A percentile compares a stretch with the other conserved stretches of the same genome.
These are phyloP conservation scores for Populus pruinosa DNA, from an alignment of 345 rosid species.

Conservation along the genomic window DNA sequence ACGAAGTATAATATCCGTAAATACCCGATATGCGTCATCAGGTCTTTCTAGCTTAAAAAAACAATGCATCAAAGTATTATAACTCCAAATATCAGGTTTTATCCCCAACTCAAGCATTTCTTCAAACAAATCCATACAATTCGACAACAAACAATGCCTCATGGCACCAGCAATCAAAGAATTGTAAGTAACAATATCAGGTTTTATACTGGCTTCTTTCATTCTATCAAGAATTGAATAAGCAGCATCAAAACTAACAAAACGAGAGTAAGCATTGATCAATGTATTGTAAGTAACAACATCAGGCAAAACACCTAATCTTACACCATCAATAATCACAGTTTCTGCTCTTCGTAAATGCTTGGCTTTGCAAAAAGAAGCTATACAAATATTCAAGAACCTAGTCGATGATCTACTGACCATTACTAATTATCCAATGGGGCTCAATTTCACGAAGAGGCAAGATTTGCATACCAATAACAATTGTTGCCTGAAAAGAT, in stretches of 20 bases:
- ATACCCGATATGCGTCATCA: conserved; percentile 58
- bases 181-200: conserved; percentile 61
- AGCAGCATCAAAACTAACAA: conserved; percentile 57
- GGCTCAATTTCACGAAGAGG: neutral
- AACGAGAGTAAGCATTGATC: conserved; percentile 57
- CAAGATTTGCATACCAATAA: neutral
- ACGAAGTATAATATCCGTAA: conserved; percentile 36
- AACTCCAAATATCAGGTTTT: conserved; percentile 76
- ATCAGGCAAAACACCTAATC: conserved; percentile 73
- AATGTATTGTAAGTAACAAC: conserved; percentile 77
- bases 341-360: conserved; percentile 62
- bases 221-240: conserved; percentile 55
- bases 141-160: conserved; percentile 33
- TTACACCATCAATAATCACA: conserved; percentile 54
- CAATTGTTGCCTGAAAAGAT: neutral
- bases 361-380: conserved; percentile 52
- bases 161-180: conserved; percentile 69
- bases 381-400: conserved; percentile 57
- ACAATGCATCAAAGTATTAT: conserved; percentile 76
- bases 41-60: conserved; percentile 61
- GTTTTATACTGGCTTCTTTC: conserved; percentile 61
- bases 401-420: conserved; percentile 46
- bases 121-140: conserved; percentile 59
- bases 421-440: neutral
- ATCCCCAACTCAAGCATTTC: conserved; percentile 70